These are phyloP conservation scores for Hypseocharis bilobata DNA, from an alignment of 441 rosid species.

Conservation along the genomic window DNA sequence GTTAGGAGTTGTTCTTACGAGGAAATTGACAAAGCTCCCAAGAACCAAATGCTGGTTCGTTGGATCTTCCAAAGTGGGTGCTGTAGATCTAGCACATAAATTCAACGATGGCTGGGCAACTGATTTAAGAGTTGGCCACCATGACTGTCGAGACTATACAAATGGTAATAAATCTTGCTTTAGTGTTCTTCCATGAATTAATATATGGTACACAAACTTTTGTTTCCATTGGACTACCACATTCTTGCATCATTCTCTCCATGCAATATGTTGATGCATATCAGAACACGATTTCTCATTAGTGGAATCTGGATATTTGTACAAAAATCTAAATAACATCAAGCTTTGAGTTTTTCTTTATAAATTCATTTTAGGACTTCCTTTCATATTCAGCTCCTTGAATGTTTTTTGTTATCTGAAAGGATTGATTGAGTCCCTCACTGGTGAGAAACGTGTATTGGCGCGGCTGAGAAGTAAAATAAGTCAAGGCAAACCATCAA, in stretches of 20 bases:
- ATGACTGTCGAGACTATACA: constrained; percentile 60
- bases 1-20: constrained; percentile 35
- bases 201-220: not conserved
- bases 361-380: no score
- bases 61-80: constrained; percentile 36
- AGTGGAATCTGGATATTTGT: not conserved
- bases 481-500: not conserved
- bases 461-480: constrained; percentile 29
- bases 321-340: no score
- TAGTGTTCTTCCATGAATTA: not conserved
- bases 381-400: not conserved
- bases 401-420: not conserved
- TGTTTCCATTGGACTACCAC: not conserved
- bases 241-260: not conserved
- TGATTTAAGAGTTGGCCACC: constrained; percentile 46
- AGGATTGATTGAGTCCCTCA: constrained; percentile 60
- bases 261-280: not conserved
- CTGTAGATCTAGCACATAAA: constrained; percentile 30
- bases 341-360: not conserved
- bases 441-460: constrained; percentile 39
- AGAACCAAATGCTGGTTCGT: constrained; percentile 50
- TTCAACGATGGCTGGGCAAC: constrained; percentile 47
- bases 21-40: constrained; percentile 41
- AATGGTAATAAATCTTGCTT: constrained; percentile 33
- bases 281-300: not conserved